phyloP scores from a whole-genome alignment of 2,329 filamentous ascomycete species.

The Sporothrix euskadiensis region DNA sequence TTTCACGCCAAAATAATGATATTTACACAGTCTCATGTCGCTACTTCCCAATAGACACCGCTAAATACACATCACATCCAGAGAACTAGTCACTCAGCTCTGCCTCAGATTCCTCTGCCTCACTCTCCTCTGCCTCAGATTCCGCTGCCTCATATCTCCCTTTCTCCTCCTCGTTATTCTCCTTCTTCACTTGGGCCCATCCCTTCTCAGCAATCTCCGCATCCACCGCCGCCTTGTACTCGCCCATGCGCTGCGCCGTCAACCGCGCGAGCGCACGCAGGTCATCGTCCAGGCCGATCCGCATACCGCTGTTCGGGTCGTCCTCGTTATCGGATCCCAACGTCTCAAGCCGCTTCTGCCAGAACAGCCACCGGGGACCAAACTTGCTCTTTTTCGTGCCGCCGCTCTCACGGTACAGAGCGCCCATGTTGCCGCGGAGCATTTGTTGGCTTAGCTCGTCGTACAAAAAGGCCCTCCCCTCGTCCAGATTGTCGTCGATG shows the following conservation, averaged over 20 bases:
- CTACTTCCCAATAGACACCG: neutral
- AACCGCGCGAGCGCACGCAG: neutral
- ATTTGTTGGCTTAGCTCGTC: neutral
- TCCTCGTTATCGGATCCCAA: neutral
- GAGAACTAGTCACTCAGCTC: neutral
- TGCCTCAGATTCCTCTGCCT: no score
- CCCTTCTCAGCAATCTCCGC: neutral
- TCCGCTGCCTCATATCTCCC: neutral
- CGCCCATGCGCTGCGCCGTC: slow-evolving; percentile 8
- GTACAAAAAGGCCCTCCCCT: neutral
- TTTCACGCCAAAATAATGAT: neutral
- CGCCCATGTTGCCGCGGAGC: neutral
- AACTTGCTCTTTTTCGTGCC: neutral
- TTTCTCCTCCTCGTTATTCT: neutral
- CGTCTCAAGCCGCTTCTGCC: slow-evolving; percentile 5
- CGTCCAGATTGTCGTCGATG: neutral
- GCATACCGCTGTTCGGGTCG: slow-evolving; percentile 2
- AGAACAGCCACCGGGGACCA: neutral
- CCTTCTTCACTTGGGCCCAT: neutral
- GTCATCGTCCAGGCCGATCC: neutral
- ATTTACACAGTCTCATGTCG: neutral
- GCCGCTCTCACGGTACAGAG: neutral
- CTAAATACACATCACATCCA: neutral
- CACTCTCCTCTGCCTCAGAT: neutral
- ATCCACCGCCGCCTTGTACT: neutral